Conservation (phyloP, 148 eudicot species). For the Rhododendron kiyosumense region DNA sequence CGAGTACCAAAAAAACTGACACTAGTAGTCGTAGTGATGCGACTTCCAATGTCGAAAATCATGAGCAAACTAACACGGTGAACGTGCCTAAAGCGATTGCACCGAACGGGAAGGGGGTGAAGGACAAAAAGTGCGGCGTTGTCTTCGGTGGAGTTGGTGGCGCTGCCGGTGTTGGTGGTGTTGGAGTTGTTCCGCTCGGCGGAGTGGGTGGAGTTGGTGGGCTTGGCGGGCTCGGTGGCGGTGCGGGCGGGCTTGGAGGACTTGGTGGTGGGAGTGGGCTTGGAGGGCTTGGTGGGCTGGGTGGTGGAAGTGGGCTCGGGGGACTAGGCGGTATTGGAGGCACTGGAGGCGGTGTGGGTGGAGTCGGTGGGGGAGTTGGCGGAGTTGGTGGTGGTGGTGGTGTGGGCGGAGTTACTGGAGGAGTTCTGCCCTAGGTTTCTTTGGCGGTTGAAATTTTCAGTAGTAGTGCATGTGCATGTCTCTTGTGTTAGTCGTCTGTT, state of each 20-base stretch:
- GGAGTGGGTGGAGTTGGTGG: slow-evolving; percentile 36
- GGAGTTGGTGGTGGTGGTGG: slow-evolving; percentile 8
- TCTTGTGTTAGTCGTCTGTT: neutral
- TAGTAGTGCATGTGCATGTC: neutral
- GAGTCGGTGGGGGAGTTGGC: slow-evolving; percentile 4
- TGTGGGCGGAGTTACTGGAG: slow-evolving; percentile 2
- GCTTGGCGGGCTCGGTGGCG: slow-evolving; percentile 24
- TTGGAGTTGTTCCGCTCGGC: slow-evolving; percentile 39
- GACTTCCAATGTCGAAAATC: neutral
- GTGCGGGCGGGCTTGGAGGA: slow-evolving; percentile 23
- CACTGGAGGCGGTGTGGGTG: neutral
- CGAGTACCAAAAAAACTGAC: neutral
- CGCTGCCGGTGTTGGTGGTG: slow-evolving; percentile 43
- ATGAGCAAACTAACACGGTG: slow-evolving; percentile 10
- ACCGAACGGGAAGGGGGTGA: slow-evolving; percentile 13
- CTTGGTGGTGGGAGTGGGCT: slow-evolving; percentile 20
- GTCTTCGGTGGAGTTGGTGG: slow-evolving; percentile 47
- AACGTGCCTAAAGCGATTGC: slow-evolving; percentile 14
- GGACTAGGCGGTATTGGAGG: slow-evolving; percentile 11
- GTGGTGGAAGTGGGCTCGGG: neutral
- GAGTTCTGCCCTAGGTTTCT: slow-evolving; percentile 1
- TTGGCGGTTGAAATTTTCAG: neutral
- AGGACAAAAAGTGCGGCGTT: slow-evolving; percentile 16
- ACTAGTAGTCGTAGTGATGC: neutral
- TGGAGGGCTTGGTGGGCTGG: slow-evolving; percentile 15